A percentile compares a stretch with the other conserved stretches of the same genome.
These are phyloP conservation scores for Capronia epimyces DNA, from an alignment of 2,329 filamentous ascomycete genomes.

Conservation along the genomic window DNA sequence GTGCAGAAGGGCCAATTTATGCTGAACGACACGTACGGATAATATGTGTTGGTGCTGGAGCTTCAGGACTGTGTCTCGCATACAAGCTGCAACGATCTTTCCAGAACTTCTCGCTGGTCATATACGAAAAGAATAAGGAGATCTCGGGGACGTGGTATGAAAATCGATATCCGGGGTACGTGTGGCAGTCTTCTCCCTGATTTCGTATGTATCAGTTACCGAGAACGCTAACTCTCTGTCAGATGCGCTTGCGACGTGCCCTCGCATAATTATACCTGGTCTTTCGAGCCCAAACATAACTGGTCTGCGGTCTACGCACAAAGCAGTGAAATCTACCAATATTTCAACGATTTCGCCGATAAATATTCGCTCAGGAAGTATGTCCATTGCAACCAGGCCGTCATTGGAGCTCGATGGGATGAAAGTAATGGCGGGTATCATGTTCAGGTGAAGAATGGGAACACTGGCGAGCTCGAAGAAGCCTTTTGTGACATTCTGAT, in stretches of 20 bases:
- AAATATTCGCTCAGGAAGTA: slow-evolving; percentile 62
- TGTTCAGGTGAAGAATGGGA: slow-evolving; percentile 2
- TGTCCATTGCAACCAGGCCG: slow-evolving; percentile 35
- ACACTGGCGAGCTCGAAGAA: neutral
- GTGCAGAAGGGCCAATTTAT: no score
- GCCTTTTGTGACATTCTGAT: slow-evolving; percentile 36
- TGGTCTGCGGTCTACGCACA: slow-evolving; percentile 66
- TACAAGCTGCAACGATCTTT: slow-evolving; percentile 27
- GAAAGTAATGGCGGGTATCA: neutral
- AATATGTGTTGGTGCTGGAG: slow-evolving; percentile 36
- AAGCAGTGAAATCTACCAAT: slow-evolving; percentile 61
- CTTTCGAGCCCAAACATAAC: slow-evolving; percentile 61
- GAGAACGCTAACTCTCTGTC: neutral
- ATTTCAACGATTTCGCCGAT: slow-evolving; percentile 58
- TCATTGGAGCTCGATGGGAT: slow-evolving; percentile 11
- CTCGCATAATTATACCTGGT: slow-evolving; percentile 61
- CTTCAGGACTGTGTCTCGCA: slow-evolving; percentile 37
- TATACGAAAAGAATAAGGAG: slow-evolving; percentile 30
- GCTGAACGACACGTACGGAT: slow-evolving; percentile 1
- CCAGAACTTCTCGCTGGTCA: slow-evolving; percentile 20
- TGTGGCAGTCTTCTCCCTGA: neutral
- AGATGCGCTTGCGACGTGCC: slow-evolving; percentile 17
- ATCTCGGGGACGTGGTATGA: slow-evolving; percentile 27
- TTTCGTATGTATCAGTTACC: neutral
- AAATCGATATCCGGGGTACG: slow-evolving; percentile 15